A percentile compares a stretch with the other conserved stretches of the same genome.
Conservation (phyloP, 148 eudicot genomes). For the Persicaria tinctoria region DNA sequence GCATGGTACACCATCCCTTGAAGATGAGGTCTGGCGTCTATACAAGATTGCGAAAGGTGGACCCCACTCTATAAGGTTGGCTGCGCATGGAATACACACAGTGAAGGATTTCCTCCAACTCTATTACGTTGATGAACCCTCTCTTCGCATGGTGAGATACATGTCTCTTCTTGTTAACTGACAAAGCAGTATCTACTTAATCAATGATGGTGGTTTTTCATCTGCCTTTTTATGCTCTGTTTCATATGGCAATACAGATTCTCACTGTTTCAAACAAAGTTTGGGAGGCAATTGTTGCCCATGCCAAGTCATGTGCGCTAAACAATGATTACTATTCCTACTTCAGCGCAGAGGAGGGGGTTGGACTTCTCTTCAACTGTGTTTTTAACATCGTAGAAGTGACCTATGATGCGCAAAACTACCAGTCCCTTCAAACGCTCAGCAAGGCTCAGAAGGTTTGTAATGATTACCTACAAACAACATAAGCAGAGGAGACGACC, state of each 20-base stretch:
- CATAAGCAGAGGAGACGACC: background rate
- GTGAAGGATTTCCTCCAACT: slow-evolving; percentile 47
- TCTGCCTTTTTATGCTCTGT: background rate
- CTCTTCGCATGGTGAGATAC: slow-evolving; percentile 9
- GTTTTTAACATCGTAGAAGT: slow-evolving; percentile 33
- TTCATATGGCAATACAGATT: slow-evolving; percentile 24
- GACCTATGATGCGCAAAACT: slow-evolving; percentile 32
- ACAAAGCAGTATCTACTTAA: background rate
- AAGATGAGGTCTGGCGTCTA: slow-evolving; percentile 81
- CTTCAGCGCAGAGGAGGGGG: slow-evolving; percentile 18
- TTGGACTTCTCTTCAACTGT: slow-evolving; percentile 37
- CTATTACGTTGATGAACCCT: slow-evolving; percentile 10
- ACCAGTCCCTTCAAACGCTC: slow-evolving; percentile 24
- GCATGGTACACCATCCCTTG: slow-evolving; percentile 57
- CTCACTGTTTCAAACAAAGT: slow-evolving; percentile 30
- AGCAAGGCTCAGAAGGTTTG: slow-evolving; percentile 35
- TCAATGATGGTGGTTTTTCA: background rate
- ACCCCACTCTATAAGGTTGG: slow-evolving; percentile 40
- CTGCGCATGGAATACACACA: slow-evolving; percentile 33
- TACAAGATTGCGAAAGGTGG: slow-evolving; percentile 66
- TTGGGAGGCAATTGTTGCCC: slow-evolving; percentile 38
- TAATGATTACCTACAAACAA: background rate
- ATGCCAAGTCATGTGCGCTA: slow-evolving; percentile 41
- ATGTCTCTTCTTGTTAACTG: background rate
- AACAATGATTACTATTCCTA: slow-evolving; percentile 28